A percentile compares a stretch with the other conserved stretches of the same genome.
phyloP scores from a whole-genome alignment of 331 rosid genomes.

The Pyrus hybrid region DNA sequence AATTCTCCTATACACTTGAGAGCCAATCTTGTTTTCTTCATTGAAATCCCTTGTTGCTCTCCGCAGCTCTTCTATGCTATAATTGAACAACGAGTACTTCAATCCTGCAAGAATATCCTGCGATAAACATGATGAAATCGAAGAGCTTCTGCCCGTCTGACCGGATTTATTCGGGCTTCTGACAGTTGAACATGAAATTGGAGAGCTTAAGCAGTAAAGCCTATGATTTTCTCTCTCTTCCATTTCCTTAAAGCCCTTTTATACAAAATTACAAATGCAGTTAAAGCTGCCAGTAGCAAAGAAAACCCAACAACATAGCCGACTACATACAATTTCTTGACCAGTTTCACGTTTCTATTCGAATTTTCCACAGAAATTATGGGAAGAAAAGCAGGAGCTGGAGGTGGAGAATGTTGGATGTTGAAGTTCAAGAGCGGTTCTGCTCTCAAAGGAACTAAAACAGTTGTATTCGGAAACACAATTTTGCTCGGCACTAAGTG shows the following conservation, averaged over 20 bases:
- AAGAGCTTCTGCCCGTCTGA: slow-evolving; percentile 23
- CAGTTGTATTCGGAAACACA: slow-evolving; percentile 28
- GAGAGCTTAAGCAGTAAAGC: slow-evolving; percentile 29
- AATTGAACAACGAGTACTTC: slow-evolving; percentile 46
- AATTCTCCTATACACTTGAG: slow-evolving; percentile 33
- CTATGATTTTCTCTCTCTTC: slow-evolving; percentile 19
- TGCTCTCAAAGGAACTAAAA: slow-evolving; percentile 38
- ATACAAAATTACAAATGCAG: slow-evolving; percentile 30
- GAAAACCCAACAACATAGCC: slow-evolving; percentile 35
- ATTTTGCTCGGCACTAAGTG: slow-evolving; percentile 5
- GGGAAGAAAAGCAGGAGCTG: slow-evolving; percentile 40
- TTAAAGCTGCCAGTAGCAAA: slow-evolving; percentile 27
- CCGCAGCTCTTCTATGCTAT: slow-evolving; percentile 38
- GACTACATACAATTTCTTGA: slow-evolving; percentile 26
- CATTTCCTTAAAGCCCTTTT: slow-evolving; percentile 27
- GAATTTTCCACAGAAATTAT: slow-evolving; percentile 17
- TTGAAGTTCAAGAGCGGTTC: neutral
- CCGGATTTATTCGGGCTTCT: slow-evolving; percentile 16
- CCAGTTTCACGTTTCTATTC: neutral
- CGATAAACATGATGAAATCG: slow-evolving; percentile 43
- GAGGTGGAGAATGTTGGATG: slow-evolving; percentile 40
- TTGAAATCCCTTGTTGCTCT: slow-evolving; percentile 47
- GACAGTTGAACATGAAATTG: slow-evolving; percentile 22
- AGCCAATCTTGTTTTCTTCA: slow-evolving; percentile 38
- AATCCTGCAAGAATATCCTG: slow-evolving; percentile 57